Percentiles rank a stretch among this genome's conserved stretches.
Conservation (phyloP, 2,329 filamentous ascomycete genomes). For the Periglandula ipomoeae region DNA sequence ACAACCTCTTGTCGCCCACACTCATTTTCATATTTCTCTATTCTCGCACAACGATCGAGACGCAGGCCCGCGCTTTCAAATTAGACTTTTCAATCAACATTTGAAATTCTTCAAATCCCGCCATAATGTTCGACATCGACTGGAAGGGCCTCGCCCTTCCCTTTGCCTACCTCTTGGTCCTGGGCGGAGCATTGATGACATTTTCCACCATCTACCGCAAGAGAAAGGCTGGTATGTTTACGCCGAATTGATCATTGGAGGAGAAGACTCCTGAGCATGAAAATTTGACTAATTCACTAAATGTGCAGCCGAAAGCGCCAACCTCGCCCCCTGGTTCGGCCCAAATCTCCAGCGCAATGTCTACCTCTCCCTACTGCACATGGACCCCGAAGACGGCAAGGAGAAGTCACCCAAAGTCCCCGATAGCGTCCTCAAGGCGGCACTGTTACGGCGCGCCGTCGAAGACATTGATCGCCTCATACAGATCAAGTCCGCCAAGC, state of each 20-base stretch:
- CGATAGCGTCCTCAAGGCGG: conserved; percentile 78
- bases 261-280: background rate
- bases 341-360: conserved; percentile 86
- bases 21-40: background rate
- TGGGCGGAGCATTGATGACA: conserved; percentile 79
- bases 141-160: conserved; percentile 82
- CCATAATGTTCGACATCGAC: conserved; percentile 37
- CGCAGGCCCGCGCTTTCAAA: too few relatives aligned
- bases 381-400: conserved; percentile 51
- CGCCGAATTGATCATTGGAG: too few relatives aligned
- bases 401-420: conserved; percentile 66
- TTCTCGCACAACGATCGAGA: background rate
- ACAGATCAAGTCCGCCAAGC: conserved; percentile 79
- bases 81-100: background rate
- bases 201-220: conserved; percentile 92
- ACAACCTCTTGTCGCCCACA: background rate
- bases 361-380: conserved; percentile 85
- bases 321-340: conserved; percentile 89
- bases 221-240: conserved; percentile 69
- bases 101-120: background rate
- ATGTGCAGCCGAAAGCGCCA: conserved; percentile 60
- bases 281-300: background rate
- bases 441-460: conserved; percentile 77
- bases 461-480: conserved; percentile 92
- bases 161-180: conserved; percentile 79